Percentiles rank a stretch among this genome's conserved stretches.
Conservation (phyloP, 106 monocot genomes). For the Dioscorea alata region DNA sequence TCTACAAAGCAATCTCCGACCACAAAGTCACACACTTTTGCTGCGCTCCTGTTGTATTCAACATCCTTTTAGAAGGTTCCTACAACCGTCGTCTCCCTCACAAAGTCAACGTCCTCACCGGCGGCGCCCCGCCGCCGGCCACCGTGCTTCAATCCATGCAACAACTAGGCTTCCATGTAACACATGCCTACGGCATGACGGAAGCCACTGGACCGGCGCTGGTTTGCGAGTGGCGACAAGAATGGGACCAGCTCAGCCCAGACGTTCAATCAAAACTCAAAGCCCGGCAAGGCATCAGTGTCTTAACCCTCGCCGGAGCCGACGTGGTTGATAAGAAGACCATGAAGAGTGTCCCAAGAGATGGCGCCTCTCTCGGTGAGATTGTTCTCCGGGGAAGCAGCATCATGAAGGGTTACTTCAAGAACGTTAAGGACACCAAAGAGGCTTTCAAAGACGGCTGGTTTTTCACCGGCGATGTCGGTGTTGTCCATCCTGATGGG, state of each 20-base stretch:
- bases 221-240: constrained; percentile 72
- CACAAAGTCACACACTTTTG: constrained; percentile 88
- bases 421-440: constrained; percentile 40
- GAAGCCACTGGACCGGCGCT: constrained; percentile 76
- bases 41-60: constrained; percentile 71
- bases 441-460: constrained; percentile 53
- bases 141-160: constrained; percentile 46
- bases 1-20: constrained; percentile 52
- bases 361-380: constrained; percentile 67
- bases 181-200: constrained; percentile 84
- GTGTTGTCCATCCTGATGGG: constrained; percentile 70
- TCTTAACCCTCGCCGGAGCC: constrained; percentile 44
- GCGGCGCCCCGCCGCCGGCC: constrained; percentile 77
- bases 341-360: constrained; percentile 47
- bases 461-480: constrained; percentile 83
- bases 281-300: constrained; percentile 64
- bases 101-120: constrained; percentile 58
- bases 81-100: constrained; percentile 12
- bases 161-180: constrained; percentile 56
- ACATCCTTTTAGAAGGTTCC: constrained; percentile 32
- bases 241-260: constrained; percentile 41
- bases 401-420: constrained; percentile 90
- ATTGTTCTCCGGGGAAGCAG: constrained; percentile 76
- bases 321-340: constrained; percentile 48
- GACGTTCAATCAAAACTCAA: constrained; percentile 34